A percentile compares a stretch with the other conserved stretches of the same genome.
phyloP scores from a whole-genome alignment of 208 protist species.

The Acanthamoeba triangularis region DNA sequence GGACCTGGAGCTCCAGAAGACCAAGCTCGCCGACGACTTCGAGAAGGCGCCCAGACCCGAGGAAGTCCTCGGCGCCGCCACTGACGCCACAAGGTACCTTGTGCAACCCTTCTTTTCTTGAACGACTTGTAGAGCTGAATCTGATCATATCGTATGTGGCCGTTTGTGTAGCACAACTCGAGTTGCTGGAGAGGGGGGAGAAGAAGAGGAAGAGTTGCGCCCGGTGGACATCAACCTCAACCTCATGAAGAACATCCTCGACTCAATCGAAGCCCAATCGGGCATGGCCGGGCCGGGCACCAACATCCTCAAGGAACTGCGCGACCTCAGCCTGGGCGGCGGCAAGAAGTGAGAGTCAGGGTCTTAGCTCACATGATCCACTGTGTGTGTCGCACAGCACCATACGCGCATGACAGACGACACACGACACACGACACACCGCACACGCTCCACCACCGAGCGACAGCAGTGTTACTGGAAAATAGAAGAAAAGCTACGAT shows the following conservation, averaged over 20 bases:
- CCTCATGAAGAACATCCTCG: conserved; percentile 76
- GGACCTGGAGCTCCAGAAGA: conserved; percentile 36
- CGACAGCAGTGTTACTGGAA: neutral
- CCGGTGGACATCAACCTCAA: conserved; percentile 77
- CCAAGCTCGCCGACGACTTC: conserved; percentile 69
- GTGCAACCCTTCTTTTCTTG: neutral
- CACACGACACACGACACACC: no score
- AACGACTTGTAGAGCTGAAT: neutral
- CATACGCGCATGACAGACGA: no score
- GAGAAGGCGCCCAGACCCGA: conserved; percentile 44
- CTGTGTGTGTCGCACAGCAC: no score
- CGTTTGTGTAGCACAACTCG: neutral
- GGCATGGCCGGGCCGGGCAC: conserved; percentile 50
- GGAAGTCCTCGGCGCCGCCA: neutral
- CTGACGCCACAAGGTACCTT: neutral
- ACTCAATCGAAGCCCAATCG: conserved; percentile 69
- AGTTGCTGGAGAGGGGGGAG: neutral
- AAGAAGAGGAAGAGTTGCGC: conserved; percentile 18
- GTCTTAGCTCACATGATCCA: no score
- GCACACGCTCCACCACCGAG: no score
- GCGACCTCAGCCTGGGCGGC: neutral
- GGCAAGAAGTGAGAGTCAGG: no score
- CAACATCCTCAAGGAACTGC: conserved; percentile 69
- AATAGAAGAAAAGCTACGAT: neutral
- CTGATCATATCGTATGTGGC: no score